Evolutionary conservation across 106 monocot genomes (phyloP), one percentile per base, ranked within the genome.

Genomic region (Dendrobium catenatum): DNA sequence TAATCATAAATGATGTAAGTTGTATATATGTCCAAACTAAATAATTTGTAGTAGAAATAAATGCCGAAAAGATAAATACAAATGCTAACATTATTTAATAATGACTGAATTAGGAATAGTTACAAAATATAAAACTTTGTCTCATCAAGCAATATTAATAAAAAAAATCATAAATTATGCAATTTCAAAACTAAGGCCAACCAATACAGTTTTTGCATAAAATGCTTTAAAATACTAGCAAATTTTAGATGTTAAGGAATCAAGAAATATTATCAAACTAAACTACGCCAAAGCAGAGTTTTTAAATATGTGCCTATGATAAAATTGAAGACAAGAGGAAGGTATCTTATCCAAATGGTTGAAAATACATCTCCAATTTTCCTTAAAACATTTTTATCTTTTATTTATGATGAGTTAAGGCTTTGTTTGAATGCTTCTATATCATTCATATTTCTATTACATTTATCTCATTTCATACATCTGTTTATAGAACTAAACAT

Each of bases 281-380:
- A 3, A 43, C 19, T 49, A 49, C 19, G 31, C 5, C 72, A 73
- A 48, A 76, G 49, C 41, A 72, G 22, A 42, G 68, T 9, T 85
- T 20, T 6, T 55, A 79, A 83, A 80, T 81, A 80, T 55, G 55
- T 26, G 95, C 98, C 95, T 91, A 91, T 59, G 83, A 91, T 51
- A 78, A 88, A 86, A 76, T 47, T 77, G 80, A 99, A 87, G 48
- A 89, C 81, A 10, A 59, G 33, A 84, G 91, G 89, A 83, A 99
- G 83, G 82, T 56, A 84, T 22, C 59, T 76, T 20, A 78, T 83
- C 85, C 89, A 95, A 47, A 87, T 78, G 47, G 37, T 83, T 51
- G 89, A 87, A 22, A 85, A 86, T 78, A 66, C 40, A 85, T 75
- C 79, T 83, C 81, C 83, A 56, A 99, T 73, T 81, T 82, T 90